Conservation (phyloP, 345 rosid genomes). For the Cardamine occulta region DNA sequence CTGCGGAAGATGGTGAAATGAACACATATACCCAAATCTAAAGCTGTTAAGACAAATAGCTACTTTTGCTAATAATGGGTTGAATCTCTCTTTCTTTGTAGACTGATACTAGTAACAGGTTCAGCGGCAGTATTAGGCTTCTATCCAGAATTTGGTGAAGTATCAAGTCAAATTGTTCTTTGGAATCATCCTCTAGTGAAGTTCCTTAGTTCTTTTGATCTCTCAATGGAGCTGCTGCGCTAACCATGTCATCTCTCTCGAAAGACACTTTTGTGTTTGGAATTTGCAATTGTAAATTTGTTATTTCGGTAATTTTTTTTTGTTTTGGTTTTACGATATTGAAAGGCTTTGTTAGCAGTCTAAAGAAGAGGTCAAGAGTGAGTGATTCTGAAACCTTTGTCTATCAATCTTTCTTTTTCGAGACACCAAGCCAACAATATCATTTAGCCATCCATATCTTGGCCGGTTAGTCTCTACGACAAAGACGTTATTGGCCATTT, state of each 20-base stretch:
- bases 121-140: not conserved
- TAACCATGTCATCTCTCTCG: not conserved
- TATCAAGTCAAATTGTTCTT: not conserved
- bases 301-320: not conserved
- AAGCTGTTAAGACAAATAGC: too few species aligned
- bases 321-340: not conserved
- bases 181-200: not conserved
- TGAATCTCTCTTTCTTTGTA: too few species aligned
- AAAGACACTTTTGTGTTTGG: not conserved
- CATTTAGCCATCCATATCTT: not conserved
- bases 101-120: not conserved
- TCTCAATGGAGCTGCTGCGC: not conserved
- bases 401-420: not conserved
- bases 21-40: too few species aligned
- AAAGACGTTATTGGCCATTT: not conserved
- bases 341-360: not conserved
- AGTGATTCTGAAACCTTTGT: not conserved
- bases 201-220: not conserved
- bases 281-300: not conserved
- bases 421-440: not conserved
- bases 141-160: not conserved
- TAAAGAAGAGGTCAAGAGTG: not conserved
- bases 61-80: too few species aligned
- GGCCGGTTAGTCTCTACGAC: not conserved
- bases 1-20: too few species aligned